Percentiles rank a stretch among this genome's conserved stretches.
phyloP scores from a whole-genome alignment of 345 rosid species.

The Nephelium lappaceum region DNA sequence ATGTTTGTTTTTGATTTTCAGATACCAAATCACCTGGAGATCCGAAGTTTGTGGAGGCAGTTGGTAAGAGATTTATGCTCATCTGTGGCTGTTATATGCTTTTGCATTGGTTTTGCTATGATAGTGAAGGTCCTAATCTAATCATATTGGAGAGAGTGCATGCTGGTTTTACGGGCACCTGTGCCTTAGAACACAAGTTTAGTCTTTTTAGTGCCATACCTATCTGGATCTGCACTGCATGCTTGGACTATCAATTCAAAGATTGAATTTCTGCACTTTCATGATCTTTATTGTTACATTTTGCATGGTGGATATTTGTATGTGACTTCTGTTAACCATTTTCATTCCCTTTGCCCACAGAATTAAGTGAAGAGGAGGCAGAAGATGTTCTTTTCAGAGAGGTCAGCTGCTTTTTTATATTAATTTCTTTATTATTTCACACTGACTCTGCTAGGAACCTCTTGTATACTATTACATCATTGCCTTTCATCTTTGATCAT shows the following conservation, averaged over 20 bases:
- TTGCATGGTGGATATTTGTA: background rate
- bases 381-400: slow-evolving; percentile 92
- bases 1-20: slow-evolving; percentile 37
- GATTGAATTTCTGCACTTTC: background rate
- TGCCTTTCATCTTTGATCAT: background rate
- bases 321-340: background rate
- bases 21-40: slow-evolving; percentile 64
- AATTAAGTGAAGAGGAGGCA: slow-evolving; percentile 66
- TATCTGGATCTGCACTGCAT: background rate
- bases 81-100: slow-evolving; percentile 4
- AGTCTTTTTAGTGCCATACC: background rate
- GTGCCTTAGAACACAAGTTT: background rate
- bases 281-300: background rate
- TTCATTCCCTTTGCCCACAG: slow-evolving; percentile 44
- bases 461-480: background rate
- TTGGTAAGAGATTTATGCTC: slow-evolving; percentile 51
- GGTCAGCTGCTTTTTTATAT: slow-evolving; percentile 41
- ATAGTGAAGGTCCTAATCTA: background rate
- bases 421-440: background rate
- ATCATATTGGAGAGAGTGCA: background rate
- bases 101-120: background rate
- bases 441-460: background rate
- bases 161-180: background rate
- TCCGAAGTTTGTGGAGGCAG: slow-evolving; percentile 71
- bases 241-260: background rate